Percentiles rank a stretch among this genome's conserved stretches.
Conservation (phyloP, 129 eudicot genomes). For the carrot (Daucus carota) region DH1_v3.0 NC_030382.2:47543001-47543500, state of each 20-base stretch:
- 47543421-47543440: neutral
- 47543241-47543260: slow-evolving; percentile 2
- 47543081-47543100: neutral
- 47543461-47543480: neutral
- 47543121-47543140: neutral
- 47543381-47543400: neutral
- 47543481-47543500: neutral
- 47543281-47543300: too few relatives aligned
- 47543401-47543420: neutral
- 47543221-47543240: slow-evolving; percentile 14
- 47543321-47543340: too few relatives aligned
- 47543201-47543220: slow-evolving; percentile 25
- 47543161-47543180: slow-evolving; percentile 5
- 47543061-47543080: slow-evolving; percentile 2
- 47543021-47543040: slow-evolving; percentile 16
- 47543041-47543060: slow-evolving; percentile 12
- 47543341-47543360: too few relatives aligned
- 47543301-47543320: too few relatives aligned
- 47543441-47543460: neutral
- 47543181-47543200: slow-evolving; percentile 16
- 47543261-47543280: neutral
- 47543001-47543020: slow-evolving; percentile 13
- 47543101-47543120: neutral
- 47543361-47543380: too few relatives aligned
- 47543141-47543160: neutral